Percentiles rank a stretch among this genome's conserved stretches.
Evolutionary conservation across 2,329 filamentous ascomycete genomes (phyloP).

Genomic region (Talaromyces sp.): DNA sequence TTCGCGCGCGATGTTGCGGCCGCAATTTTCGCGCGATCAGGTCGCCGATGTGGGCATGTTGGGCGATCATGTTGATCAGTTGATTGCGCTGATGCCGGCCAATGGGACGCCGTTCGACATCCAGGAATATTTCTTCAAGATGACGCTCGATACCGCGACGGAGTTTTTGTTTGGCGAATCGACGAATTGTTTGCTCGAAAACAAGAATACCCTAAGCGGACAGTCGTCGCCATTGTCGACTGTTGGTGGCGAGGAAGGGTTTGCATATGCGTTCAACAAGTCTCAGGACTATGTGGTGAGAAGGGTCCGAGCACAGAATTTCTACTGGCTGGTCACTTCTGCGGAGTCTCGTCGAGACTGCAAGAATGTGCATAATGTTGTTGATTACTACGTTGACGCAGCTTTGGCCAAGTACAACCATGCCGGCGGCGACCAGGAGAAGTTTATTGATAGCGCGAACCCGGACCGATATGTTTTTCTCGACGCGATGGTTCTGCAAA

Average conservation of each 20-base stretch:
- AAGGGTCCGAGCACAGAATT: neutral
- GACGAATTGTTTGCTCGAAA: slow-evolving; percentile 36
- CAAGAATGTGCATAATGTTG: slow-evolving; percentile 10
- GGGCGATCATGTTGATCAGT: slow-evolving; percentile 56
- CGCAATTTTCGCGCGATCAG: slow-evolving; percentile 39
- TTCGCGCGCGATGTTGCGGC: slow-evolving; percentile 12
- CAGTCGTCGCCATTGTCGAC: neutral
- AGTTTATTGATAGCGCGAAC: slow-evolving; percentile 17
- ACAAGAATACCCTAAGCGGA: too few relatives aligned
- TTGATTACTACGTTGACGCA: slow-evolving; percentile 62
- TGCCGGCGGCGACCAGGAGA: slow-evolving; percentile 8
- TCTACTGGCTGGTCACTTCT: slow-evolving; percentile 7
- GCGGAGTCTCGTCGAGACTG: neutral
- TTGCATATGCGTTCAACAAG: slow-evolving; percentile 13
- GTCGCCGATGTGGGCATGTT: slow-evolving; percentile 56
- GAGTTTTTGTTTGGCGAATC: slow-evolving; percentile 65
- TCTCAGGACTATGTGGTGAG: neutral
- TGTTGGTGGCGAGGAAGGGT: slow-evolving; percentile 9
- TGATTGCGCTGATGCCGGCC: slow-evolving; percentile 62
- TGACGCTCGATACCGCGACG: slow-evolving; percentile 65
- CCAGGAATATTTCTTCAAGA: slow-evolving; percentile 60
- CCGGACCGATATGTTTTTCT: slow-evolving; percentile 46
- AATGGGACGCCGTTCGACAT: slow-evolving; percentile 58
- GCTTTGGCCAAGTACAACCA: slow-evolving; percentile 49
- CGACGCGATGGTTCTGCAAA: slow-evolving; percentile 46